Conservation (phyloP, 2,329 filamentous ascomycete genomes). For the Pseudogymnoascus sp. region DNA sequence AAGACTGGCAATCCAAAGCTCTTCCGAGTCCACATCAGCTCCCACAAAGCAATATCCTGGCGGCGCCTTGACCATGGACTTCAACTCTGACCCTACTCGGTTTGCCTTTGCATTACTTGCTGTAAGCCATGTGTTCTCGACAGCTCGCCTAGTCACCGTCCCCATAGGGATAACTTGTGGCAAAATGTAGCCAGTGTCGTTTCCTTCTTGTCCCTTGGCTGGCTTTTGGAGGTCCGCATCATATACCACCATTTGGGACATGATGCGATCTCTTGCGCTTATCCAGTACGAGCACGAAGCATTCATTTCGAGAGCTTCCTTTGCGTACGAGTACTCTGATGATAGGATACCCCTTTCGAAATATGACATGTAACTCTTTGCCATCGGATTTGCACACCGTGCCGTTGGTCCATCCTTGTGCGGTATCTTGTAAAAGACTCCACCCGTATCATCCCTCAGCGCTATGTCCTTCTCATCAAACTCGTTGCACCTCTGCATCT, state of each 20-base stretch:
- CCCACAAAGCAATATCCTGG: slow-evolving; percentile 89
- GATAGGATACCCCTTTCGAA: slow-evolving; percentile 85
- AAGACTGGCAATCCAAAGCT: slow-evolving; percentile 95
- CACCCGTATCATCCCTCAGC: slow-evolving; percentile 57
- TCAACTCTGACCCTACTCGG: slow-evolving; percentile 90
- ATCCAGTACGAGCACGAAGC: slow-evolving; percentile 99
- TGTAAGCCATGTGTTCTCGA: slow-evolving; percentile 97
- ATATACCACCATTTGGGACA: slow-evolving; percentile 91
- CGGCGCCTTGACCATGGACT: slow-evolving; percentile 91
- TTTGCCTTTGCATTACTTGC: slow-evolving; percentile 96
- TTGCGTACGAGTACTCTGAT: slow-evolving; percentile 83
- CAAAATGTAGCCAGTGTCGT: slow-evolving; percentile 68
- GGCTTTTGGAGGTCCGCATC: slow-evolving; percentile 48
- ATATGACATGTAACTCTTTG: slow-evolving; percentile 82
- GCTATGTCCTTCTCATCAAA: slow-evolving; percentile 59
- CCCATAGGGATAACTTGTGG: slow-evolving; percentile 98
- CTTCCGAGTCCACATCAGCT: slow-evolving; percentile 93
- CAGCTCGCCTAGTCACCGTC: slow-evolving; percentile 85
- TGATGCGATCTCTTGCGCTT: slow-evolving; percentile 86
- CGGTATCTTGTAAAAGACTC: slow-evolving; percentile 83
- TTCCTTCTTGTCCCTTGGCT: slow-evolving; percentile 18
- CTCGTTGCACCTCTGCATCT: slow-evolving; percentile 70
- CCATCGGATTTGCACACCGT: slow-evolving; percentile 78
- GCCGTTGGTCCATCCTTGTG: slow-evolving; percentile 89
- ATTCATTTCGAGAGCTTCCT: slow-evolving; percentile 96